A percentile compares a stretch with the other conserved stretches of the same genome.
phyloP scores from a whole-genome alignment of 768 basidiomycete species.

The Collybiopsis luxurians region DNA sequence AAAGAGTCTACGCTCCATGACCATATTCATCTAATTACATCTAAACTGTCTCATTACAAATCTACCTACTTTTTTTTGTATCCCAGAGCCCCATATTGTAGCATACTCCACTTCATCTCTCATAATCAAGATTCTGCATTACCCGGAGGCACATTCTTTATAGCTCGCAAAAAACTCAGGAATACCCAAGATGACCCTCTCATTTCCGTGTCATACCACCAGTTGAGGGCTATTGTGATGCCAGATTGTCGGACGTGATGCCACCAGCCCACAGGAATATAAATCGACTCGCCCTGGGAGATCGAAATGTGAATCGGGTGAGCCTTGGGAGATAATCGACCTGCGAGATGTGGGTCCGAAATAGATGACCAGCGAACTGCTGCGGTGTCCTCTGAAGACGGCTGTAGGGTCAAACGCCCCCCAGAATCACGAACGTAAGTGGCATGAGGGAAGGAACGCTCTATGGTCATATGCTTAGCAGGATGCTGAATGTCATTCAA shows the following conservation, averaged over 20 bases:
- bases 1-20: conserved; percentile 29
- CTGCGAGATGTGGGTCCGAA: conserved; percentile 49
- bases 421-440: conserved; percentile 47
- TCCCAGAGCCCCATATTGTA: background rate
- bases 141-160: conserved; percentile 32
- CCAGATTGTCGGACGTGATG: conserved; percentile 80
- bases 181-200: conserved; percentile 69
- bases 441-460: conserved; percentile 65
- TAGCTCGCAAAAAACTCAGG: conserved; percentile 57
- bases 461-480: conserved; percentile 27
- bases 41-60: background rate
- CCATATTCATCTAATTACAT: background rate
- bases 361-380: conserved; percentile 83
- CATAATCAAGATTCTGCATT: too few relatives aligned
- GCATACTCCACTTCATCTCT: conserved; percentile 8
- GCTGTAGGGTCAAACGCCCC: conserved; percentile 24
- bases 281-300: conserved; percentile 73
- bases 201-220: conserved; percentile 88
- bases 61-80: background rate
- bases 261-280: conserved; percentile 95
- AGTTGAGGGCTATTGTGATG: conserved; percentile 72
- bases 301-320: conserved; percentile 69
- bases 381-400: conserved; percentile 29
- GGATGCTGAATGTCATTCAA: background rate
- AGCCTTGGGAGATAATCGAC: conserved; percentile 46